These are phyloP conservation scores for Mortierella sp. DNA, from an alignment of 371 early-diverging fungal genomes.

Conservation along the genomic window DNA sequence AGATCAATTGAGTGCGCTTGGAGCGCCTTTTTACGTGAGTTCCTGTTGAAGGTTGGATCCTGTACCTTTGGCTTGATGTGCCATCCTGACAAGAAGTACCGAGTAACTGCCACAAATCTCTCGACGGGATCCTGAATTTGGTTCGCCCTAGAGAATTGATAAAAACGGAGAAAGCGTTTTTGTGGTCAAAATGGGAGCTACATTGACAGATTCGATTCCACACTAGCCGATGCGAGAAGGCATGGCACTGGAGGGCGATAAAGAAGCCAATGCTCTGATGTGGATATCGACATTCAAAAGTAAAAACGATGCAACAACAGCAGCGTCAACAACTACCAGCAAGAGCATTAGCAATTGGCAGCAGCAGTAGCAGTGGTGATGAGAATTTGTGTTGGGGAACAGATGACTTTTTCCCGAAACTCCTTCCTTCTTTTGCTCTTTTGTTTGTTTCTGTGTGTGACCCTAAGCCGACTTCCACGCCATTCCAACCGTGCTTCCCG, in stretches of 20 bases:
- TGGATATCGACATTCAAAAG: not conserved
- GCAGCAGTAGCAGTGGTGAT: not conserved
- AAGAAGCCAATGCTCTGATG: not conserved
- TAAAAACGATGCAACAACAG: not conserved
- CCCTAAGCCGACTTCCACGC: not conserved
- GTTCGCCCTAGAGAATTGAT: constrained; percentile 61
- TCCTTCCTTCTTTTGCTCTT: not conserved
- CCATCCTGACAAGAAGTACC: constrained; percentile 95
- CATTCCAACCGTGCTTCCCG: not conserved
- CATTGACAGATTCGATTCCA: not conserved
- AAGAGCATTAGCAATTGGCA: too few species aligned
- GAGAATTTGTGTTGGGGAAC: constrained; percentile 3
- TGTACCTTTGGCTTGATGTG: constrained; percentile 93
- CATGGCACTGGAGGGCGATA: not conserved
- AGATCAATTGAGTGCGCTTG: not conserved
- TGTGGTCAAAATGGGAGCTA: not conserved
- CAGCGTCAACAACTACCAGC: not conserved
- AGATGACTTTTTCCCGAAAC: not conserved
- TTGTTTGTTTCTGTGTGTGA: not conserved
- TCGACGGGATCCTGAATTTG: constrained; percentile 79
- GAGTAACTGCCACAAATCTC: constrained; percentile 88
- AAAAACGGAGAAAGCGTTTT: not conserved
- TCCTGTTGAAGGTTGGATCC: not conserved
- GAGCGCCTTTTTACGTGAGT: not conserved
- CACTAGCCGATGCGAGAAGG: not conserved